phyloP scores from a whole-genome alignment of 495 filamentous ascomycete genomes.

The Coniosporium apollinis region DNA sequence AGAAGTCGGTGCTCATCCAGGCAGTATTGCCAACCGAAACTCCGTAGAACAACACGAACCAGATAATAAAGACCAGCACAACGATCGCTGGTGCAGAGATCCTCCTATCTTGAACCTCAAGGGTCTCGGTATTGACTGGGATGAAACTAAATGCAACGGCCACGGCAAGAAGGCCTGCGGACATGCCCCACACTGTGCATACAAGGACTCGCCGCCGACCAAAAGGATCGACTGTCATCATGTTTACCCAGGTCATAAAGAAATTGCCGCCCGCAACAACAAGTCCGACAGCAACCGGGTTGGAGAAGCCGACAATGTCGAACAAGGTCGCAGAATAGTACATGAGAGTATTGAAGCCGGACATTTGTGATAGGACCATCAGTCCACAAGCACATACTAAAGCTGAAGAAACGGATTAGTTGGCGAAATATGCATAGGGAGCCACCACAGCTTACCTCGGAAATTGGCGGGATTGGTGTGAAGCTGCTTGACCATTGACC shows the following conservation, averaged over 20 bases:
- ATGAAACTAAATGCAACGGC: conserved; percentile 34
- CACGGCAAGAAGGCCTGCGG: conserved; percentile 23
- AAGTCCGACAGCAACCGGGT: conserved; percentile 32
- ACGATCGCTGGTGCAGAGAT: conserved; percentile 26
- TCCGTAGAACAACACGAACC: conserved; percentile 32
- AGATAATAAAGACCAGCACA: conserved; percentile 30
- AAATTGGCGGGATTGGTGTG: conserved; percentile 28
- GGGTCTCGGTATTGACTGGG: conserved; percentile 25
- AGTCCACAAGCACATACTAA: conserved; percentile 33
- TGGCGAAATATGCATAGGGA: too few species aligned
- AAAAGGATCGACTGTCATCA: conserved; percentile 32
- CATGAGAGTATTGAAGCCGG: conserved; percentile 34
- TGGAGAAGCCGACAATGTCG: conserved; percentile 33
- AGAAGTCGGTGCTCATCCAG: conserved; percentile 34
- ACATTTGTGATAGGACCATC: conserved; percentile 31
- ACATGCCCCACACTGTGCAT: conserved; percentile 29
- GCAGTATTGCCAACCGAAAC: conserved; percentile 32
- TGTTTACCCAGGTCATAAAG: conserved; percentile 34
- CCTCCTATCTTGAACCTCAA: conserved; percentile 13
- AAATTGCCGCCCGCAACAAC: conserved; percentile 37
- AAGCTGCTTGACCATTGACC: conserved; percentile 29
- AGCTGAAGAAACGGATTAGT: too few species aligned
- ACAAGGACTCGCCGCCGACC: conserved; percentile 31
- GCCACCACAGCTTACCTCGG: too few species aligned
- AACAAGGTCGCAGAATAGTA: conserved; percentile 37